These are phyloP conservation scores for Talaromyces piceae DNA, from an alignment of 2,329 filamentous ascomycete species.

Conservation along the genomic window DNA sequence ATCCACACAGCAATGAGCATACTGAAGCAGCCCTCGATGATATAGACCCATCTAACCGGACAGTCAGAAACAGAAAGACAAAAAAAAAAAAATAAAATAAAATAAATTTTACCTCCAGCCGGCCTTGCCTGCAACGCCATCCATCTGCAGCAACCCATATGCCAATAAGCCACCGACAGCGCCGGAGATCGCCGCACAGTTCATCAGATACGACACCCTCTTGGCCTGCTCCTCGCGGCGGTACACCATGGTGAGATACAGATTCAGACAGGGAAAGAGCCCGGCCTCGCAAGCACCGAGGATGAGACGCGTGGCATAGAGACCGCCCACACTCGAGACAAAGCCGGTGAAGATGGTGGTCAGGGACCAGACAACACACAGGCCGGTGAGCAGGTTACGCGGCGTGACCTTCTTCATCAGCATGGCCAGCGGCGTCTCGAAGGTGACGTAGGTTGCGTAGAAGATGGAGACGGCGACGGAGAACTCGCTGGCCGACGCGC, in stretches of 20 bases:
- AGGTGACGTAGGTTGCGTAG: slow-evolving; percentile 45
- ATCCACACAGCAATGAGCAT: slow-evolving; percentile 37
- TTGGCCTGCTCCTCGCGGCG: slow-evolving; percentile 35
- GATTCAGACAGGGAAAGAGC: slow-evolving; percentile 33
- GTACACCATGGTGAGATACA: slow-evolving; percentile 37
- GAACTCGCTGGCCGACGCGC: slow-evolving; percentile 34
- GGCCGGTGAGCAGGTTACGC: slow-evolving; percentile 31
- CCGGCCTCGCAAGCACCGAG: slow-evolving; percentile 32
- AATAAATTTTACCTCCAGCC: slow-evolving; percentile 40
- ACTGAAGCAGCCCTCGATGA: slow-evolving; percentile 45
- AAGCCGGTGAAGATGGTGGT: slow-evolving; percentile 44
- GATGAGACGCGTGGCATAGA: slow-evolving; percentile 36
- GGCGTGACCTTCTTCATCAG: slow-evolving; percentile 43
- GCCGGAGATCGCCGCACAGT: slow-evolving; percentile 32
- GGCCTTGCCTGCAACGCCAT: slow-evolving; percentile 37
- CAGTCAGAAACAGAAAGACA: slow-evolving; percentile 28
- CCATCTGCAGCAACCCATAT: slow-evolving; percentile 37
- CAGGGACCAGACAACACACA: slow-evolving; percentile 43
- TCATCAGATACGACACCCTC: slow-evolving; percentile 35
- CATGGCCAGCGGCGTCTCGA: slow-evolving; percentile 43
- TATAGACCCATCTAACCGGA: slow-evolving; percentile 39
- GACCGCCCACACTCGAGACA: slow-evolving; percentile 32
- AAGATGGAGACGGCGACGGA: slow-evolving; percentile 46
- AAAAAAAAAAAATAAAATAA: neutral
- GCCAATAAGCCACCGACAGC: slow-evolving; percentile 36